Percentiles rank a stretch among this genome's conserved stretches.
These are phyloP conservation scores for Priceomyces fermenticarens DNA, from an alignment of 805 yeast species.

Conservation along the genomic window DNA sequence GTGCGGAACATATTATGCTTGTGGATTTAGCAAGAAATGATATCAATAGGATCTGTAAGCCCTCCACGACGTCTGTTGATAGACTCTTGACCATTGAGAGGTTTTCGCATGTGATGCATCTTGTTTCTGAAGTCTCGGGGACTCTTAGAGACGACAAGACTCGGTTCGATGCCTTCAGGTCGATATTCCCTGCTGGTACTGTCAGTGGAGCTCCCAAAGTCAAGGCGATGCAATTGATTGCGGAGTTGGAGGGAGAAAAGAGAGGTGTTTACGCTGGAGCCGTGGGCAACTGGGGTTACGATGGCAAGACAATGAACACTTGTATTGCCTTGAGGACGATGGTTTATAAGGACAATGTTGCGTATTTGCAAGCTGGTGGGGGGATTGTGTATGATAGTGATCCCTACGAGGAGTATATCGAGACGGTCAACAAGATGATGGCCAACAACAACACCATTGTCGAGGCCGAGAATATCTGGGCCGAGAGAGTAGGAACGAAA, in stretches of 20 bases:
- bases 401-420: constrained; percentile 91
- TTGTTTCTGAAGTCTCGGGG: constrained; percentile 94
- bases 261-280: constrained; percentile 99
- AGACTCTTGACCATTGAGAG: constrained; percentile 85
- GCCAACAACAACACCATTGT: constrained; percentile 87
- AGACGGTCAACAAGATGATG: constrained; percentile 95
- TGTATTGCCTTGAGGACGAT: constrained; percentile 97
- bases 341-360: constrained; percentile 88
- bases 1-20: constrained; percentile 98
- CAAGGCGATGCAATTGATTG: constrained; percentile 91
- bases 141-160: constrained; percentile 78
- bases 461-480: constrained; percentile 87
- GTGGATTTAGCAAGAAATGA: constrained; percentile 98
- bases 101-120: constrained; percentile 95
- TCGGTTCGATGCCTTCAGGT: constrained; percentile 94
- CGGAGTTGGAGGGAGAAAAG: constrained; percentile 84
- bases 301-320: constrained; percentile 92
- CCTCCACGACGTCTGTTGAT: constrained; percentile 80
- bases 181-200: constrained; percentile 98
- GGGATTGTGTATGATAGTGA: constrained; percentile 96
- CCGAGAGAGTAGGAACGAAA: constrained; percentile 34
- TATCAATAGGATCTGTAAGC: constrained; percentile 91
- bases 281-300: constrained; percentile 97
- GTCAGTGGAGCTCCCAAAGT: constrained; percentile 99
- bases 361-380: constrained; percentile 97